Evolutionary conservation across 495 filamentous ascomycete species (phyloP), one percentile per base, ranked within the genome.

Genomic region (Xylaria acuta): DNA sequence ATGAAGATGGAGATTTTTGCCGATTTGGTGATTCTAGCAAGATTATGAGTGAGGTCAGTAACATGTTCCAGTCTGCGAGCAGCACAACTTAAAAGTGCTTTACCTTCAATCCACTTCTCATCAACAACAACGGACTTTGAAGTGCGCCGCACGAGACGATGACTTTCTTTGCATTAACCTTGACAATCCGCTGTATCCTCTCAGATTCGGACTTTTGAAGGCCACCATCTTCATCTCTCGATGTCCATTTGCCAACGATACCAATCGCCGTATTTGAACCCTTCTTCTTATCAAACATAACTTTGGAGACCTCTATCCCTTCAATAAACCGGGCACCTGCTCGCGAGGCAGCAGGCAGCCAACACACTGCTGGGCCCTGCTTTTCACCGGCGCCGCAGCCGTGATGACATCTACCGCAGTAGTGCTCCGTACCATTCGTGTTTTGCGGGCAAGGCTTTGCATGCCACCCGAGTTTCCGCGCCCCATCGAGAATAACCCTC

Each of bases 1-100:
- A 73, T 98, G 95, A 7, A 95, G 78, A 74, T 97, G 82, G 5
- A 98, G 89, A 75, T 97, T 92, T 22, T 86, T 88, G n/a, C 95
- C 95, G 73, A 98, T 92, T 58, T 97, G 91, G 5, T 83, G 84
- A 71, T 97, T 97, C 82, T 91, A 87, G 32, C 86, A 74, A 51
- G 6, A 49, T 63, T 43, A 12, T 2, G 25, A 7, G 36, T 71
- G 34, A 71, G 36, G 7, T 63, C 1, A 71, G 9, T 18, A 60
- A 54, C 20, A 53, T 38, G 34, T 20, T 38, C n/a, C 12, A 4
- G 41, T 20, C n/a, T 22, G 16, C 14, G 18, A 47, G 25, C 3
- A 25, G 22, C 5, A 32, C 7, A 30, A 36, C 18, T 68, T n/a
- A n/a, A 14, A 4, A 1, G 30, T 41, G 18, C 9, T 30, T 56